Conservation (phyloP, 371 early-diverging fungal genomes). For the Mucor plumbeus region DNA sequence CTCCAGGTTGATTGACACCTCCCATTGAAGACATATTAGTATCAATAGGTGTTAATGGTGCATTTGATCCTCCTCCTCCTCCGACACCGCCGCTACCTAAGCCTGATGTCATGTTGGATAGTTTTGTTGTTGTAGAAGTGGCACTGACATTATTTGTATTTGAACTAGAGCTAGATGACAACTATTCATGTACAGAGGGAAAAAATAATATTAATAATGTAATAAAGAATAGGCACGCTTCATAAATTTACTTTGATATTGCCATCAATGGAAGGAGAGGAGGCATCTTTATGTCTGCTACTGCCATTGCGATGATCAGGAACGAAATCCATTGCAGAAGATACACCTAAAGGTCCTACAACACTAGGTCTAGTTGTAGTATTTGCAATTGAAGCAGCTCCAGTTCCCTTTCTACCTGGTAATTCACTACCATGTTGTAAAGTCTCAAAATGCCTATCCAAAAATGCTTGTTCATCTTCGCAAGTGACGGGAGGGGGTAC, state of each 20-base stretch:
- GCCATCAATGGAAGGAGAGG: neutral
- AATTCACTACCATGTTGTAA: constrained; percentile 55
- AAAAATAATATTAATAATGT: neutral
- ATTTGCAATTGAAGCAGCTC: constrained; percentile 17
- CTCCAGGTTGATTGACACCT: constrained; percentile 2
- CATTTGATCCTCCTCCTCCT: constrained; percentile 11
- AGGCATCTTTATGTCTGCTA: constrained; percentile 3
- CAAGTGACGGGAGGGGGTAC: constrained; percentile 57
- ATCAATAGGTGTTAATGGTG: constrained; percentile 23
- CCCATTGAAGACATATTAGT: neutral
- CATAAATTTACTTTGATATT: constrained; percentile 13
- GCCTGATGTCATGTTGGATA: neutral
- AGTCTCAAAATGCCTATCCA: constrained; percentile 76
- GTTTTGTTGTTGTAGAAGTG: neutral
- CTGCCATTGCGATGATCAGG: constrained; percentile 9
- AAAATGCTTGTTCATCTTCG: constrained; percentile 86
- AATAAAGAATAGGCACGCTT: no score
- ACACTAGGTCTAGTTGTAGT: constrained; percentile 34
- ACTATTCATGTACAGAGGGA: neutral
- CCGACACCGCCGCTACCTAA: neutral
- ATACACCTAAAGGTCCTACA: constrained; percentile 38
- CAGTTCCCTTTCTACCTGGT: constrained; percentile 36
- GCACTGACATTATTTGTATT: neutral
- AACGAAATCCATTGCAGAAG: constrained; percentile 24
- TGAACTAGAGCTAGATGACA: constrained; percentile 3